Evolutionary conservation across 306 rosid genomes (phyloP), one percentile per base, ranked within the genome.

Genomic region (Cucumis hystrix): DNA sequence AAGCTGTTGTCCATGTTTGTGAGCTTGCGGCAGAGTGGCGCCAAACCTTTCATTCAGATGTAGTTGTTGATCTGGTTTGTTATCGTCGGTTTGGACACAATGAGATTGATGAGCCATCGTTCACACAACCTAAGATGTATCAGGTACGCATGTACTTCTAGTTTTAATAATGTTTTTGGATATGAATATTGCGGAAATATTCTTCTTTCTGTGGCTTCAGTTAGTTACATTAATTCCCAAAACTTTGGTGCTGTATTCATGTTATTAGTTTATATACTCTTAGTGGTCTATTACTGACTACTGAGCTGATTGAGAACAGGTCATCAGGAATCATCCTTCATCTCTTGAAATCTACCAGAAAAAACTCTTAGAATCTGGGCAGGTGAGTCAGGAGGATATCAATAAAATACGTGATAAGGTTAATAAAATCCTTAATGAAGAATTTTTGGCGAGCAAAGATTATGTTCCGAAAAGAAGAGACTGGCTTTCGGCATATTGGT

Each of bases 1-100:
- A 95, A 74, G 99, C 99, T 56, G 99, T 92, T 80, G 99, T 90
- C 82, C 97, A 92, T 82, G 97, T 88, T 47, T 92, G 89, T 82
- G 97, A 95, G 87, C 96, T 95, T 83, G 99, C 99, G 21, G 97
- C 97, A 21, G 99, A 92, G 91, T 95, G 99, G 99, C 93, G 97
- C 77, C 99, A 95, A 82, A 89, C 88, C 65, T 95, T 95, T 88
- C 99, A 95, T 87, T 90, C 97, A 10, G 99, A 95, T 78, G 99
- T 92, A 74, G 97, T 95, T 49, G 99, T 95, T 64, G 99, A 95
- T 84, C 80, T 95, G 37, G 99, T 95, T 63, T 95, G 99, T 57
- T 95, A 95, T 81, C 96, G 97, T 65, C 89, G 96, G 82, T 95
- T 89, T 82, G 99, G 99, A 80, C 97, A 95, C 85, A 95, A 90